Conservation (phyloP, 1,139 yeast species). For the Yueomyces sp. region DNA sequence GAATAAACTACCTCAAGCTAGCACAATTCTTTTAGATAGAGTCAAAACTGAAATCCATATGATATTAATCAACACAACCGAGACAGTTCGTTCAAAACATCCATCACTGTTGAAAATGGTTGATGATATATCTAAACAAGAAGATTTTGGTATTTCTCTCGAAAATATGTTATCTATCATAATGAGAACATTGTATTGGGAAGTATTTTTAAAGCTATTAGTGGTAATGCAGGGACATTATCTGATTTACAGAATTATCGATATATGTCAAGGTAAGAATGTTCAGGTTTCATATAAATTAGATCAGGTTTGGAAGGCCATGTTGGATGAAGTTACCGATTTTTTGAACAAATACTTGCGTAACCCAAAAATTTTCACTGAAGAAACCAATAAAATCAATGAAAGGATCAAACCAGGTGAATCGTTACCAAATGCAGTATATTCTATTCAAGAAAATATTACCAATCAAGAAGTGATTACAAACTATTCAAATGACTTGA, state of each 20-base stretch:
- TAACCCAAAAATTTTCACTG: conserved; percentile 7
- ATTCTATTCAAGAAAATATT: conserved; percentile 27
- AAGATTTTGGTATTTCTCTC: conserved; percentile 24
- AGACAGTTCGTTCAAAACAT: conserved; percentile 47
- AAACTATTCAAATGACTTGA: conserved; percentile 33
- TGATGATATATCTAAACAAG: conserved; percentile 9
- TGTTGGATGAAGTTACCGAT: conserved; percentile 46
- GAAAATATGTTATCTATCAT: conserved; percentile 43
- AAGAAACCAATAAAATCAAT: background rate
- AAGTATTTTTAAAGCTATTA: conserved; percentile 49
- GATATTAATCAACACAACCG: conserved; percentile 48
- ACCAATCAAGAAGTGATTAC: conserved; percentile 22
- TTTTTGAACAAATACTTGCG: conserved; percentile 23
- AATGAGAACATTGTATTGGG: conserved; percentile 58
- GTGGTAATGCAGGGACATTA: conserved; percentile 61
- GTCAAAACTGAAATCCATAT: conserved; percentile 36
- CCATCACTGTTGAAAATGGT: conserved; percentile 28
- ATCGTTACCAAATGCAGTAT: background rate
- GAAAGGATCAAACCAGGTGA: background rate
- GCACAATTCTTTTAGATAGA: conserved; percentile 41
- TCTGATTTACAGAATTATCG: conserved; percentile 46
- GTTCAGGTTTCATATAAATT: conserved; percentile 30
- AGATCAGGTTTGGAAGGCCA: conserved; percentile 41
- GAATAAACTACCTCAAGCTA: conserved; percentile 50
- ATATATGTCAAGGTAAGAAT: conserved; percentile 22